Percentiles rank a stretch among this genome's conserved stretches.
These are phyloP conservation scores for Chlorella sp. DNA, from an alignment of 139 green algal genomes.

Conservation along the genomic window DNA sequence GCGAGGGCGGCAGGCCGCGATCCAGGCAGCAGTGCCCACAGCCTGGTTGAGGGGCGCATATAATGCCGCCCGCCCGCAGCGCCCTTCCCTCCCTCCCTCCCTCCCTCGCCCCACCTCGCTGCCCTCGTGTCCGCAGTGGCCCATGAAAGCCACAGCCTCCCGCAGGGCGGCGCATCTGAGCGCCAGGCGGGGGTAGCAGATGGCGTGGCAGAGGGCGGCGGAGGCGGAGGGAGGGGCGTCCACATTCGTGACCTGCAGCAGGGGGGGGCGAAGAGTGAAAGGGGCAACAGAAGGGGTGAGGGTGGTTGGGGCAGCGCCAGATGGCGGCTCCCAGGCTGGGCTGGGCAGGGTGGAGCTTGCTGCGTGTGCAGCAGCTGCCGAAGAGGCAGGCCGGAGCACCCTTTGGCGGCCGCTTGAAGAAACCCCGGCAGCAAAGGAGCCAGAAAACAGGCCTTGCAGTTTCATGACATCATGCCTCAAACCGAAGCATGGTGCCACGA, in stretches of 20 bases:
- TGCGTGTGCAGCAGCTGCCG: not conserved
- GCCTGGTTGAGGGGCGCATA: no score
- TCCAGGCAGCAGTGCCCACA: no score
- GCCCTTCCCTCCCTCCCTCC: not conserved
- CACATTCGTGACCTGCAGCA: slow-evolving; percentile 29
- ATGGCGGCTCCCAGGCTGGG: not conserved
- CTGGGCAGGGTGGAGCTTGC: no score
- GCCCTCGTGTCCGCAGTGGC: slow-evolving; percentile 10
- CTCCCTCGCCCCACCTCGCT: slow-evolving; percentile 7
- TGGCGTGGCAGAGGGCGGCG: slow-evolving; percentile 28
- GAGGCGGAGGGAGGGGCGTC: not conserved
- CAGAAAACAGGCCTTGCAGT: no score
- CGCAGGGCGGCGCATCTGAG: slow-evolving; percentile 41
- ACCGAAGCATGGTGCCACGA: not conserved
- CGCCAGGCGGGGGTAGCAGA: slow-evolving; percentile 30
- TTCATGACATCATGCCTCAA: no score
- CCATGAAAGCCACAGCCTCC: slow-evolving; percentile 50
- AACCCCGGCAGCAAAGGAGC: not conserved
- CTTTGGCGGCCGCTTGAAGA: no score
- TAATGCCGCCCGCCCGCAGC: not conserved
- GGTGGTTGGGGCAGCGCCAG: not conserved
- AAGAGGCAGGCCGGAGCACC: no score
- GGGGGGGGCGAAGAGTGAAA: not conserved
- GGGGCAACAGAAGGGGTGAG: not conserved
- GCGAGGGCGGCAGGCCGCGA: no score